Percentiles rank a stretch among this genome's conserved stretches.
phyloP scores from a whole-genome alignment of 495 filamentous ascomycete genomes.

The Xylaria curta region DNA sequence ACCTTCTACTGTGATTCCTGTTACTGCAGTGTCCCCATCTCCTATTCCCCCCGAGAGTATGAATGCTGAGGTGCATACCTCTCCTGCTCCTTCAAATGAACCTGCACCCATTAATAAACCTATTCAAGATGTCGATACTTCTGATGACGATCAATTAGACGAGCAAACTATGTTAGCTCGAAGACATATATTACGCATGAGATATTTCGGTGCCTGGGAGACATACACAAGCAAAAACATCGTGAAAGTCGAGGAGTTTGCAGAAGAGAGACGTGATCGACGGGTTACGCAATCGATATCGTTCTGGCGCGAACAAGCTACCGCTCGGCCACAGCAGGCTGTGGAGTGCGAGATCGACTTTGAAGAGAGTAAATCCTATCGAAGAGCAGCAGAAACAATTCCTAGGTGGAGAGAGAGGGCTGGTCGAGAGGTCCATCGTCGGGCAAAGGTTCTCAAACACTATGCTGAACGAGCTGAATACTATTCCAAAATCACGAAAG shows the following conservation, averaged over 20 bases:
- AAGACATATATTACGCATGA: constrained; percentile 70
- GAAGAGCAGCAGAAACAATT: constrained; percentile 28
- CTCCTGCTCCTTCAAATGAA: not conserved
- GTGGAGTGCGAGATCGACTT: constrained; percentile 28
- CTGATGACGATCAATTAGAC: constrained; percentile 34
- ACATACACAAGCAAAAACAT: constrained; percentile 75
- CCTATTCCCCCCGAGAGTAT: not conserved
- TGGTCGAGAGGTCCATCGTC: constrained; percentile 21
- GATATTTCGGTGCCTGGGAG: constrained; percentile 80
- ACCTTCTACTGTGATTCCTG: constrained; percentile 17
- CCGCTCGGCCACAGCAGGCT: constrained; percentile 27
- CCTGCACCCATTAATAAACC: not conserved
- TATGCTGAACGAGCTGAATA: constrained; percentile 38
- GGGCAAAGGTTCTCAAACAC: constrained; percentile 26
- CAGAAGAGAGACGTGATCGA: constrained; percentile 50
- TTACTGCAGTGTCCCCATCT: not conserved
- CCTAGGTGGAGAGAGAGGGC: constrained; percentile 34
- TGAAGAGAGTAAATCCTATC: constrained; percentile 28
- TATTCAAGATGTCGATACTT: constrained; percentile 11
- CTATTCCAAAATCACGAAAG: constrained; percentile 34
- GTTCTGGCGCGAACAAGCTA: constrained; percentile 35
- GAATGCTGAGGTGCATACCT: not conserved
- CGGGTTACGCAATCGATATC: constrained; percentile 26
- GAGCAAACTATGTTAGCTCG: constrained; percentile 65
- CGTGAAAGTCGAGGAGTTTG: constrained; percentile 68